Evolutionary conservation across 768 basidiomycete genomes (phyloP).

Genomic region (Cyclocybe aegerita): DNA sequence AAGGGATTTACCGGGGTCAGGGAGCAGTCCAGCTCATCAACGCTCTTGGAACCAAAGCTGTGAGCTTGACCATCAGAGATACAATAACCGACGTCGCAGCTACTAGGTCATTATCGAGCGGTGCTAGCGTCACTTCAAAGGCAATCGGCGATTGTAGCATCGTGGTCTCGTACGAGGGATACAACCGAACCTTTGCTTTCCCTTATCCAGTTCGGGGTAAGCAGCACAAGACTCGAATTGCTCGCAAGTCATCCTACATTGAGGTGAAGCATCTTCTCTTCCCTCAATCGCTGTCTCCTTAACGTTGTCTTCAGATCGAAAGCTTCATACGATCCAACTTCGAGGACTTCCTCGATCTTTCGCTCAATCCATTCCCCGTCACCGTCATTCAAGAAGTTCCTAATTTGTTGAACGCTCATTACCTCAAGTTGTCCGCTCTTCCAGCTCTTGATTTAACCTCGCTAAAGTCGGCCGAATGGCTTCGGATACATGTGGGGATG

Average conservation of each 20-base stretch:
- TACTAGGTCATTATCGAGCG: too few species aligned
- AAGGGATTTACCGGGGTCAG: too few species aligned
- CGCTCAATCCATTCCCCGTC: slow-evolving; percentile 27
- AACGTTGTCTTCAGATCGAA: not conserved
- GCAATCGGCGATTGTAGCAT: slow-evolving; percentile 4
- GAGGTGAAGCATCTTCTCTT: not conserved
- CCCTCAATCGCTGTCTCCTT: not conserved
- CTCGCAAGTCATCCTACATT: slow-evolving; percentile 5
- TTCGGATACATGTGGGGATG: slow-evolving; percentile 25
- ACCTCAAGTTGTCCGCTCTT: slow-evolving; percentile 32
- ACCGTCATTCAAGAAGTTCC: slow-evolving; percentile 4
- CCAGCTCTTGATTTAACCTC: slow-evolving; percentile 27
- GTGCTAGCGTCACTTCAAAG: too few species aligned
- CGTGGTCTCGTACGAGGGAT: slow-evolving; percentile 4
- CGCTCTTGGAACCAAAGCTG: too few species aligned
- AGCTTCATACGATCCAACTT: too few species aligned
- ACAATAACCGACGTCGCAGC: too few species aligned
- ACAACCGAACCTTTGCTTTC: slow-evolving; percentile 5
- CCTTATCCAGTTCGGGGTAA: slow-evolving; percentile 13
- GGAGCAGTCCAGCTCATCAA: too few species aligned
- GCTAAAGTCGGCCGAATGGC: slow-evolving; percentile 23
- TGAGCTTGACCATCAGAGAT: too few species aligned
- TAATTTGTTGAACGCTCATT: slow-evolving; percentile 36
- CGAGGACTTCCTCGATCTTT: too few species aligned
- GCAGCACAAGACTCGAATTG: not conserved